phyloP scores from a whole-genome alignment of 2,329 filamentous ascomycete species.

The Scopulariopsis brevicaulis region DNA sequence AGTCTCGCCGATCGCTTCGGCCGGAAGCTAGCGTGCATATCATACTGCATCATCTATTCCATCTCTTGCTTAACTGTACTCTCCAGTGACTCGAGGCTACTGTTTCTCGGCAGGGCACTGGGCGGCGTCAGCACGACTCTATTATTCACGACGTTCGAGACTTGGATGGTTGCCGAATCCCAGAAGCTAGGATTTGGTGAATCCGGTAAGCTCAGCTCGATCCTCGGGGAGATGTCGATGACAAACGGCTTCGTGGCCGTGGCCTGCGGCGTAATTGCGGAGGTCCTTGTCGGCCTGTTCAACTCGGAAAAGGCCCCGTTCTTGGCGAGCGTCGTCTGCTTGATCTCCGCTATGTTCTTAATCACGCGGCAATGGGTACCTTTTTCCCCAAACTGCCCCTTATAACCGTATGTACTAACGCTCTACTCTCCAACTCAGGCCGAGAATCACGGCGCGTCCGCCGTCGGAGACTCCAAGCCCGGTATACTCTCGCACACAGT shows the following conservation, averaged over 20 bases:
- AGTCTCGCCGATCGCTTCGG: conserved; percentile 30
- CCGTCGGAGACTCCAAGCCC: not conserved
- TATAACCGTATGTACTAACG: not conserved
- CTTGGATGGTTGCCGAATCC: conserved; percentile 49
- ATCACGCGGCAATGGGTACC: not conserved
- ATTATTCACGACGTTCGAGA: conserved; percentile 46
- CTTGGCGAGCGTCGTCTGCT: not conserved
- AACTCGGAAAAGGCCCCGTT: not conserved
- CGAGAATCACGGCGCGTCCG: conserved; percentile 14
- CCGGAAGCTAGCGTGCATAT: conserved; percentile 36
- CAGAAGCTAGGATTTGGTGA: conserved; percentile 28
- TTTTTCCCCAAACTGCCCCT: not conserved
- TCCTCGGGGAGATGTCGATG: not conserved
- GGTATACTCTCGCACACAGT: not conserved
- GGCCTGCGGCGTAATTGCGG: not conserved
- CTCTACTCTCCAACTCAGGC: not conserved
- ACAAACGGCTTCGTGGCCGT: not conserved
- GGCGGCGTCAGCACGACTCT: conserved; percentile 47
- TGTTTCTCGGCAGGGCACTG: conserved; percentile 40
- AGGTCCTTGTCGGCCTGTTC: not conserved
- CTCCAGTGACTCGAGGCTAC: conserved; percentile 23
- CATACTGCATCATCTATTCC: conserved; percentile 40
- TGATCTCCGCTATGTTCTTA: not conserved
- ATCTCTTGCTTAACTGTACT: conserved; percentile 41
- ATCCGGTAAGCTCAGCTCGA: not conserved